These are phyloP conservation scores for Fraxinus angustifolia DNA, from an alignment of 305 asterid species.

Conservation along the genomic window DNA sequence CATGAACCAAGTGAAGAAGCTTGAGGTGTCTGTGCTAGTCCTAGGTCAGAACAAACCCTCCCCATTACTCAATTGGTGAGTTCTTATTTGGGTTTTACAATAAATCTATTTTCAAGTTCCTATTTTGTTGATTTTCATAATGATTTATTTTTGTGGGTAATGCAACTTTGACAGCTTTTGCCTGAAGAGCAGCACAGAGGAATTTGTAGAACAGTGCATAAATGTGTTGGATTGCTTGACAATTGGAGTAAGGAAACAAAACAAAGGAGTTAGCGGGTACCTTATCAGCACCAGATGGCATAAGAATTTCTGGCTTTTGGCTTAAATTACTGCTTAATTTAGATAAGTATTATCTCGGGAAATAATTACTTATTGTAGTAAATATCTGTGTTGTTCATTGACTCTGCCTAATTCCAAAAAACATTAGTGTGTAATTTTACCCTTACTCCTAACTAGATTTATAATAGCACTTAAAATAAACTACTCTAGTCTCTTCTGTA, in stretches of 20 bases:
- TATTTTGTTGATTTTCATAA: background rate
- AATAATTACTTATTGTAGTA: constrained; percentile 17
- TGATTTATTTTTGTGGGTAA: background rate
- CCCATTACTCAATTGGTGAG: constrained; percentile 55
- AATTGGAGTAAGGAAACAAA: constrained; percentile 80
- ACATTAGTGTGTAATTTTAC: background rate
- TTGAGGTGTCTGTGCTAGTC: constrained; percentile 80
- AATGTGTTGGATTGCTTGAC: constrained; percentile 69
- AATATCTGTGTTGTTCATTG: background rate
- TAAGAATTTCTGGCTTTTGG: constrained; percentile 89
- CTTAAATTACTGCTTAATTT: constrained; percentile 28
- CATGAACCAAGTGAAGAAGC: constrained; percentile 85
- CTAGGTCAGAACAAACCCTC: constrained; percentile 72
- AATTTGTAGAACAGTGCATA: constrained; percentile 71
- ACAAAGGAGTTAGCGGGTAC: constrained; percentile 74
- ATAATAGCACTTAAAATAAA: background rate
- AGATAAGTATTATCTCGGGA: background rate
- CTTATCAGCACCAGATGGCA: constrained; percentile 95
- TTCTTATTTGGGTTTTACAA: background rate
- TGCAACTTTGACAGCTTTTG: constrained; percentile 46
- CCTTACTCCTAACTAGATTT: background rate
- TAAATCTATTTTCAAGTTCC: background rate
- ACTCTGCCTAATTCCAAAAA: background rate
- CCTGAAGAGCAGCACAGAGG: constrained; percentile 48
- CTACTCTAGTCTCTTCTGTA: background rate